These are phyloP conservation scores for Albophoma yamanashiensis DNA, from an alignment of 2,329 filamentous ascomycete species.

Conservation along the genomic window DNA sequence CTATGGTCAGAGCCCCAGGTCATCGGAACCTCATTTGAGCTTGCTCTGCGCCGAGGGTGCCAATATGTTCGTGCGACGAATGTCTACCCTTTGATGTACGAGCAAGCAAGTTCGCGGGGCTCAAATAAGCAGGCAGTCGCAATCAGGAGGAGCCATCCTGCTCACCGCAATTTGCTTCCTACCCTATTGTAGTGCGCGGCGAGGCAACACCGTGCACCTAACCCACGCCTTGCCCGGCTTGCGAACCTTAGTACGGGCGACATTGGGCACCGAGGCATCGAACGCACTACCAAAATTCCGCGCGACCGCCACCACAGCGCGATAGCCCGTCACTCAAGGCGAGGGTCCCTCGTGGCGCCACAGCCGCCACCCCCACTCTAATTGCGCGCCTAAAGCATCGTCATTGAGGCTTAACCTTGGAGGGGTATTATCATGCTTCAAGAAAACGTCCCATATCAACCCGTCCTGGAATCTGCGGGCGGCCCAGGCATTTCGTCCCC, in stretches of 20 bases:
- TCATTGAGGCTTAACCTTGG: background rate
- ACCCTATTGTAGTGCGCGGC: background rate
- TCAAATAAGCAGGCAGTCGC: background rate
- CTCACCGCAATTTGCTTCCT: background rate
- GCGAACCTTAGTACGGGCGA: no score
- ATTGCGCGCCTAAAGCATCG: background rate
- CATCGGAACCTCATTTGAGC: no score
- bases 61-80: no score
- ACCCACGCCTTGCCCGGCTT: background rate
- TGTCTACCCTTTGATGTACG: no score
- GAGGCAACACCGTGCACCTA: background rate
- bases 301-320: background rate
- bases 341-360: background rate
- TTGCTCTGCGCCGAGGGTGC: no score
- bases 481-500: background rate
- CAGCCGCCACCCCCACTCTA: background rate
- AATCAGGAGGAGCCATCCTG: background rate
- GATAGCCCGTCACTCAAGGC: background rate
- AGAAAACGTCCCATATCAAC: background rate
- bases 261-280: background rate
- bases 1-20: no score
- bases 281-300: background rate
- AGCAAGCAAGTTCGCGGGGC: background rate
- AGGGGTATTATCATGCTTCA: background rate
- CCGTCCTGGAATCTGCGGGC: background rate